Base-by-base conservation (phyloP, 768 basidiomycete species). In the Trametes elegans region DNA sequence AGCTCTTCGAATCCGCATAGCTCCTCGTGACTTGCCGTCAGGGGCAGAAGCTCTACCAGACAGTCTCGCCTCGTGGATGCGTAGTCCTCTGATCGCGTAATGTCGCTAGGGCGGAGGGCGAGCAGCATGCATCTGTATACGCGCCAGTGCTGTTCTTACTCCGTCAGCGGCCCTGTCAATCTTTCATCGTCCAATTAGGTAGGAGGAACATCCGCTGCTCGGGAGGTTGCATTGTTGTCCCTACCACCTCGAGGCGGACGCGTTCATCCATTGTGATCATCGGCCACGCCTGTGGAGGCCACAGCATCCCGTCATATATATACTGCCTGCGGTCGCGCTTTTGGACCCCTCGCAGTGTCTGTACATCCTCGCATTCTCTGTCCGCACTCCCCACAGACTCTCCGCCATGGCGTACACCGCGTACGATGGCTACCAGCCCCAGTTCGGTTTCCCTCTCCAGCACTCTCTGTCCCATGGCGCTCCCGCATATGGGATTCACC, bases 341-440 rank as follows among this genome's bases (percentile, higher is more conserved):
- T n/a, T 19, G 36, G 13, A 7, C 34, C 38, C 42, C 41, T n/a
- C 45, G 49, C 54, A 29, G 36, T 46, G 26, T 38, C 19, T 39
- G 42, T 29, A 7, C 27, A 24, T 55, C 55, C 53, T 31, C 42
- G 18, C 24, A 42, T 47, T 48, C 52, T 46, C 32, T 41, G 48
- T n/a, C 55, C 53, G 46, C 50, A 32, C 10, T 16, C 26, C 21
- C 7, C 18, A 10, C 11, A 28, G 21, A 38, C 55, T 49, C 49
- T 53, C 38, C 55, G 63, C 64, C 28, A 77, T 77, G 75, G 71
- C 75, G 4, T 77, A 78, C 67, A 56, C 71, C 19, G 61, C 66
- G 34, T 77, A 77, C 70, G 75, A 76, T 61, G 63, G 70, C 5
- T 71, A 74, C 65, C 67, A 68, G 60, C 49, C 59, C 69, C 46